phyloP scores from a whole-genome alignment of 2,329 filamentous ascomycete species.

The Berkeleyomyces rouxiae region DNA sequence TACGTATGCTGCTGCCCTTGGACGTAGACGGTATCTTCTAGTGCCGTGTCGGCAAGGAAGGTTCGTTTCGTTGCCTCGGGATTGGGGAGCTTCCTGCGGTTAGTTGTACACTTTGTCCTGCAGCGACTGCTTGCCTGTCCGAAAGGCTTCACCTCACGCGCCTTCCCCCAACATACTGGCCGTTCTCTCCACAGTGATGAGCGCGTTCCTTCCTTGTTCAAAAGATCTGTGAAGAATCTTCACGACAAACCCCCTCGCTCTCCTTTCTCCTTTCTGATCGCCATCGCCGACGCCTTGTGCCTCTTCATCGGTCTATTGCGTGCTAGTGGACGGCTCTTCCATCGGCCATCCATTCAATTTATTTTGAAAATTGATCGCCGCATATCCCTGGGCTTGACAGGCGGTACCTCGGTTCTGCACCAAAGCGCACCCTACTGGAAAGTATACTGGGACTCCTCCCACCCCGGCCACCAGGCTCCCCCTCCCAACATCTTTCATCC shows the following conservation, averaged over 20 bases:
- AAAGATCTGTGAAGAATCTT: too few species aligned
- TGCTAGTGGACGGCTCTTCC: slow-evolving; percentile 3
- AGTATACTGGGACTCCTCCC: background rate
- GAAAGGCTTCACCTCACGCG: too few species aligned
- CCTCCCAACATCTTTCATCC: background rate
- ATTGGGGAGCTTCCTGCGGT: background rate
- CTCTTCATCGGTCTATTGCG: background rate
- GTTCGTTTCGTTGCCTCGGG: background rate
- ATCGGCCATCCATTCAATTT: slow-evolving; percentile 4
- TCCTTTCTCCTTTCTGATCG: background rate
- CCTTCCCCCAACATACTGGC: too few species aligned
- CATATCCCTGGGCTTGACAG: background rate
- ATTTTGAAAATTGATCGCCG: background rate
- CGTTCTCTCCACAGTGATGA: too few species aligned
- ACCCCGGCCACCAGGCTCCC: background rate
- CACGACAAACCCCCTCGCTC: background rate
- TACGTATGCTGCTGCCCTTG: background rate
- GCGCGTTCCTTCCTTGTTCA: too few species aligned
- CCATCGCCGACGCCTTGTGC: background rate
- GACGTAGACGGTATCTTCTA: background rate
- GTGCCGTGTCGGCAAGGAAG: background rate
- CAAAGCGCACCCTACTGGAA: background rate
- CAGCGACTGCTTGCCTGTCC: too few species aligned
- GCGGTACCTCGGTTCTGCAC: background rate
- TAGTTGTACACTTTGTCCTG: too few species aligned